Base-by-base conservation (phyloP, 2,329 filamentous ascomycete species). In the Hirsutella rhossiliensis region DNA sequence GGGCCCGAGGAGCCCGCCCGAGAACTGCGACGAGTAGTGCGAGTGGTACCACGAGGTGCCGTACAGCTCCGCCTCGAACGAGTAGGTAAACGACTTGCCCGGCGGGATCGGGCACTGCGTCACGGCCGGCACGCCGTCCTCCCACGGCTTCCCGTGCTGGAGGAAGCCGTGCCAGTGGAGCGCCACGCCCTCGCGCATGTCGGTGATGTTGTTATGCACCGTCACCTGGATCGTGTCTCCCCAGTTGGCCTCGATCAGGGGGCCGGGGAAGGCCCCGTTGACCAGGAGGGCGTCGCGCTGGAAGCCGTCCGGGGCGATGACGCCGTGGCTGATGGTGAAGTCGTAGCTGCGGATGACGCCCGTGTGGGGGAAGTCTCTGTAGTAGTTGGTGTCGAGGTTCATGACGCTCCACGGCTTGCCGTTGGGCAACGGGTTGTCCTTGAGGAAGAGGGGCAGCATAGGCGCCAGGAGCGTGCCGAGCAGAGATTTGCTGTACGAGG, bases 21-120 rank as follows among this genome's bases (percentile, higher is more conserved):
- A 64, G 51, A 77, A 75, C 52, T 80, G 76, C 0, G 70, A 65
- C 11, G 72, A 75, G 54, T 75, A 79, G 54, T 80, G 76, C 29
- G 73, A 73, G 56, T 80, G 76, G 49, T 79, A 80, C 76, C 75
- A 79, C 6, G 65, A 61, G 2, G 67, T 68, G 19, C 76, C 76
- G 50, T 76, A 78, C 11, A 75, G 56, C 5, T 71, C 68, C 2
- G 74, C 75, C 27, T 65, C 55, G 55, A 76, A 75, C 20, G 63
- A 50, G 52, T 78, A 78, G 2, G 69, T 76, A 50, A 70, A 71
- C 47, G 59, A 71, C 47, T 68, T 68, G 18, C 75, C 75, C 0
- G 81, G 80, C 5, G 78, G 65, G 46, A 85, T 77, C 2, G 82
- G 81, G 49, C 82, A 87, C 57, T 87, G 80, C 0, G 66, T 60